phyloP scores from a whole-genome alignment of 2,329 filamentous ascomycete species.

The Calonectria leucothoes region DNA sequence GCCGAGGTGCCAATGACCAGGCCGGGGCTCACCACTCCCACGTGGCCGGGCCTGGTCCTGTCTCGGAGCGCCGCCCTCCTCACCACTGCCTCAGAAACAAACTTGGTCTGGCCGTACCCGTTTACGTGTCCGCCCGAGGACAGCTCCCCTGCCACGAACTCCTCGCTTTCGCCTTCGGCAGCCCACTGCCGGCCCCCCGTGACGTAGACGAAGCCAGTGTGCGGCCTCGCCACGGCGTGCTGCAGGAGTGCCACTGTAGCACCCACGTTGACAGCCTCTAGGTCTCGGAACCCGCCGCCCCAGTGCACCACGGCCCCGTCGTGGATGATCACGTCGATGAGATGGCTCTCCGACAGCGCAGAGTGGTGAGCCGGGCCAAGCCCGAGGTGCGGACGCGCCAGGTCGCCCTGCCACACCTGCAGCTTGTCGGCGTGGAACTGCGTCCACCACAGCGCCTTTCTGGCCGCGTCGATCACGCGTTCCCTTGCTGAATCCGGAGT shows the following conservation, averaged over 20 bases:
- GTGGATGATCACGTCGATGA: background rate
- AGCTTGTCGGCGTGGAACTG: background rate
- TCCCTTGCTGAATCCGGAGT: background rate
- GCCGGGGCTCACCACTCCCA: constrained; percentile 32
- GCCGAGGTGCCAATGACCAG: constrained; percentile 35
- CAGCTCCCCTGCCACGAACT: background rate
- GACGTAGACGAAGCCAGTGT: background rate
- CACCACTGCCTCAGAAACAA: constrained; percentile 35
- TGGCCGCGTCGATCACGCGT: background rate
- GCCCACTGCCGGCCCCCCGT: background rate
- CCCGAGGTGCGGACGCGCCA: background rate
- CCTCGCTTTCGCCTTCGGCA: background rate
- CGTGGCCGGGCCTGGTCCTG: constrained; percentile 30
- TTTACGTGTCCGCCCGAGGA: background rate
- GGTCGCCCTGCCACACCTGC: background rate
- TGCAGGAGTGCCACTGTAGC: background rate
- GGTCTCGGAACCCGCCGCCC: background rate
- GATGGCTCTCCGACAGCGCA: background rate
- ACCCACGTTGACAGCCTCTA: background rate
- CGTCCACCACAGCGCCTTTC: background rate
- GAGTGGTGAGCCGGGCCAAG: background rate
- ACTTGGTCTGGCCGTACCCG: constrained; percentile 38
- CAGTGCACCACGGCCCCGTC: background rate
- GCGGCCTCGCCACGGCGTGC: background rate
- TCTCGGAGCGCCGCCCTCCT: constrained; percentile 27